Base-by-base conservation (phyloP, 2,329 filamentous ascomycete genomes). In the Thielaviopsis punctulata region DNA sequence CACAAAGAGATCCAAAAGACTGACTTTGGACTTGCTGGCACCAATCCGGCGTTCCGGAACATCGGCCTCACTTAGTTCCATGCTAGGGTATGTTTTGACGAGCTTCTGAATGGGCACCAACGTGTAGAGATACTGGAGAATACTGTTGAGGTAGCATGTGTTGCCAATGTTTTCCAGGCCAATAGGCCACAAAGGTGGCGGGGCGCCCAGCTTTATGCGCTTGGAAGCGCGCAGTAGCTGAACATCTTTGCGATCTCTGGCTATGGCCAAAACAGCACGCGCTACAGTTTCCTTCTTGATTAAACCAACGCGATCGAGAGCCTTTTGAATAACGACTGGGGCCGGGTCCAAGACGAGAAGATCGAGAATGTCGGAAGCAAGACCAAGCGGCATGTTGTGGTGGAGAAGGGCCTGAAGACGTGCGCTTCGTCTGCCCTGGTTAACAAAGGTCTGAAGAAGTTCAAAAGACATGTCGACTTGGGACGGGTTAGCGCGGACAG, bases 131-230 rank as follows among this genome's bases (percentile, higher is more conserved):
- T 94, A 96, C 60, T 98, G 92, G 9, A 98, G 72, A 48, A 98
- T 76, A 66, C 90, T 96, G 69, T 98, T 98, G 52, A 98, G 73
- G 61, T 98, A 98, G 64, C 92, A 98, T 0, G 93, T 98, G 61
- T 98, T 98, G 55, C 92, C 89, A 53, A 96, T 94, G 59, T 96
- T 98, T 57, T 81, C 77, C 5, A 96, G 73, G 0, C 92, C 92
- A 21, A 94, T 85, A 0, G 54, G 54, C 43, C 54, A 52, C 13
- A 44, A 39, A n/a, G 54, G 54, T 1, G 54, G 54, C 12, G 92
- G 92, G 10, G 58, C 53, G 1, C 57, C 58, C 19, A 53, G 41
- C 27, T 52, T 49, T 6, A 56, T 55, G 24, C 49, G 55, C 24
- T 54, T 55, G 18, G 36, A 53, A 52, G 50, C 55, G 23, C 25